Conservation (phyloP, 2,329 filamentous ascomycete genomes). For the Cryphonectria carpinicola region DNA sequence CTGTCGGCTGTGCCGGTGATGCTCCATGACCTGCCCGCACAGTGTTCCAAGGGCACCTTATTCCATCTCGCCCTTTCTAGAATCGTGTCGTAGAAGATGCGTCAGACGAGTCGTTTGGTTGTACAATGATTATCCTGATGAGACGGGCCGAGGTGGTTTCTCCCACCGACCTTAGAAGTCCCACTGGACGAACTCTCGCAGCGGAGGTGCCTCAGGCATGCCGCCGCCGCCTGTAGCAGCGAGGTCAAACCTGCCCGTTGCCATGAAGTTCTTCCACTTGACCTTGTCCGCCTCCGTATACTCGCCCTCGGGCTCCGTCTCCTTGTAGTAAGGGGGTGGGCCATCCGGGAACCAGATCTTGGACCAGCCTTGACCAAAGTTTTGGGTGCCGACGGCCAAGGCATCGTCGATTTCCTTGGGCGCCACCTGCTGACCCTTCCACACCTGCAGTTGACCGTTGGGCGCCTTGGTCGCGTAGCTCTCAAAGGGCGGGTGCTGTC, state of each 20-base stretch:
- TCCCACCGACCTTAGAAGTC: constrained; percentile 59
- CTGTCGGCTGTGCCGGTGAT: neutral
- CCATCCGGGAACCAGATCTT: constrained; percentile 77
- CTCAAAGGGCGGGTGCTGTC: constrained; percentile 38
- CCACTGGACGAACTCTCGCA: constrained; percentile 74
- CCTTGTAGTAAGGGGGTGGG: constrained; percentile 63
- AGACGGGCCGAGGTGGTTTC: too few relatives aligned
- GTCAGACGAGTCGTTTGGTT: neutral
- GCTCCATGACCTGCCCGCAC: neutral
- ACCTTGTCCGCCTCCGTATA: constrained; percentile 38
- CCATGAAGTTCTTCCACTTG: constrained; percentile 57
- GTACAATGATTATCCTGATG: neutral
- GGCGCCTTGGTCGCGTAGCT: constrained; percentile 36
- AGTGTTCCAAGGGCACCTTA: neutral
- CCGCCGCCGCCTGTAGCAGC: constrained; percentile 46
- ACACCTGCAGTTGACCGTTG: constrained; percentile 34
- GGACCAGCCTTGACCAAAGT: constrained; percentile 51
- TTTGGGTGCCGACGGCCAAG: constrained; percentile 48
- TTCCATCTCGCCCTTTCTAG: neutral
- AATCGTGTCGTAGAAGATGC: neutral
- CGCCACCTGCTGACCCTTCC: constrained; percentile 38
- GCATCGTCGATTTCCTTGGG: constrained; percentile 43
- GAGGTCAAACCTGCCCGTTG: constrained; percentile 69
- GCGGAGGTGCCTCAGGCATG: constrained; percentile 79
- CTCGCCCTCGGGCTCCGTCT: constrained; percentile 62